Percentiles rank a stretch among this genome's conserved stretches.
Conservation (phyloP, 306 rosid genomes). For the Glycine latifolia region DNA sequence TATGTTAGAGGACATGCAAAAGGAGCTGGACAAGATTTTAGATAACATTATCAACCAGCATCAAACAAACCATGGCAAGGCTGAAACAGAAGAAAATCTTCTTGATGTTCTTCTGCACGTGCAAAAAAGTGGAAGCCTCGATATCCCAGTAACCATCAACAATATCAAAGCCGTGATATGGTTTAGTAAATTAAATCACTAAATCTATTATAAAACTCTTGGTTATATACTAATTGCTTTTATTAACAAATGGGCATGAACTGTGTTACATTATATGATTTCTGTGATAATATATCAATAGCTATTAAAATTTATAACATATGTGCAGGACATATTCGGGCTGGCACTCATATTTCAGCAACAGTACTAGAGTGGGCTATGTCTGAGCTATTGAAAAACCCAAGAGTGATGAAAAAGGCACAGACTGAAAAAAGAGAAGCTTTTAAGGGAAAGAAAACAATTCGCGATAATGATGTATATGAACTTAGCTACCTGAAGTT, state of each 20-base stretch:
- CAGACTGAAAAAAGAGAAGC: slow-evolving; percentile 47
- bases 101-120: slow-evolving; percentile 49
- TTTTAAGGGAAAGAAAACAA: slow-evolving; percentile 21
- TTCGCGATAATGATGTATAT: slow-evolving; percentile 18
- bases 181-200: slow-evolving; percentile 43
- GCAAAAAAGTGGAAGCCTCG: slow-evolving; percentile 35
- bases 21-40: slow-evolving; percentile 41
- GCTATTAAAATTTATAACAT: background rate
- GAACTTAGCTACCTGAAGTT: slow-evolving; percentile 44
- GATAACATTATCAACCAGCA: slow-evolving; percentile 41
- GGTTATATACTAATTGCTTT: no score
- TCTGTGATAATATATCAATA: no score
- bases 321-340: slow-evolving; percentile 48
- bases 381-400: slow-evolving; percentile 48
- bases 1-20: slow-evolving; percentile 30
- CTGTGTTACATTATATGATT: no score
- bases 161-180: slow-evolving; percentile 50
- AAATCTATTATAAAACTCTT: no score
- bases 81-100: slow-evolving; percentile 31
- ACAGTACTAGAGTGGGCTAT: slow-evolving; percentile 48
- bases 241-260: no score
- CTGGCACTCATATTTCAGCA: slow-evolving; percentile 51
- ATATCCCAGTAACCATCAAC: slow-evolving; percentile 43
- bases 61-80: background rate
- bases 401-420: slow-evolving; percentile 44